A percentile compares a stretch with the other conserved stretches of the same genome.
Evolutionary conservation across 331 rosid species (phyloP).

Genomic region (Prunus yedoensis): DNA sequence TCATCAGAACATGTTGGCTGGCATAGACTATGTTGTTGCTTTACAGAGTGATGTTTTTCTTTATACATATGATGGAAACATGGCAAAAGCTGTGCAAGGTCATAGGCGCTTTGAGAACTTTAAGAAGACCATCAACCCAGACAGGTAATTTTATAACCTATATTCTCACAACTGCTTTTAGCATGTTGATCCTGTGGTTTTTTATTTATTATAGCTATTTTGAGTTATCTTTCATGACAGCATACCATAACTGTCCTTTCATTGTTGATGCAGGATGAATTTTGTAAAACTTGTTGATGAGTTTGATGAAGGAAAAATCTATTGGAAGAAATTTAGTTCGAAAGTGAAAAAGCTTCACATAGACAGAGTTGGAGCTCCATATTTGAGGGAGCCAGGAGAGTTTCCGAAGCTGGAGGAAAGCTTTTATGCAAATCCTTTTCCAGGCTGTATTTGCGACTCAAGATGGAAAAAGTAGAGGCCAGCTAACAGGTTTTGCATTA

Average conservation of each 20-base stretch:
- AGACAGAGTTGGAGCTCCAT: constrained; percentile 77
- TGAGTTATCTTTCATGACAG: constrained; percentile 4
- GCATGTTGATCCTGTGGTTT: background rate
- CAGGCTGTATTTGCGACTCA: constrained; percentile 82
- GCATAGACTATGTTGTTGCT: constrained; percentile 93
- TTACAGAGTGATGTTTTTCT: constrained; percentile 83
- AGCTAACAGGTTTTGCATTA: constrained; percentile 3
- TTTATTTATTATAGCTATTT: background rate
- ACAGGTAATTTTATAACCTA: constrained; percentile 56
- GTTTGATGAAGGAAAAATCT: constrained; percentile 69
- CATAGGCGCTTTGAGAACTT: constrained; percentile 93
- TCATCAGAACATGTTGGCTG: constrained; percentile 99
- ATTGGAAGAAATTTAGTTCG: constrained; percentile 90
- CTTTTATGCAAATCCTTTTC: constrained; percentile 86
- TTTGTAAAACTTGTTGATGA: constrained; percentile 84
- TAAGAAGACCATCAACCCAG: constrained; percentile 92
- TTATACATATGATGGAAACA: constrained; percentile 93
- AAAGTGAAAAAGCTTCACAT: constrained; percentile 67
- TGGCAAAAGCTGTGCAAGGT: constrained; percentile 99
- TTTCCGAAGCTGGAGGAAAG: constrained; percentile 95
- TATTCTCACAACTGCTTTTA: constrained; percentile 16
- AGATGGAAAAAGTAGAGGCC: constrained; percentile 32
- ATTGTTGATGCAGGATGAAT: constrained; percentile 65
- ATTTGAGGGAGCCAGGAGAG: constrained; percentile 70
- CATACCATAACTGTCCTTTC: constrained; percentile 17